These are phyloP conservation scores for Dentipellis fragilis DNA, from an alignment of 768 basidiomycete genomes.

Conservation along the genomic window DNA sequence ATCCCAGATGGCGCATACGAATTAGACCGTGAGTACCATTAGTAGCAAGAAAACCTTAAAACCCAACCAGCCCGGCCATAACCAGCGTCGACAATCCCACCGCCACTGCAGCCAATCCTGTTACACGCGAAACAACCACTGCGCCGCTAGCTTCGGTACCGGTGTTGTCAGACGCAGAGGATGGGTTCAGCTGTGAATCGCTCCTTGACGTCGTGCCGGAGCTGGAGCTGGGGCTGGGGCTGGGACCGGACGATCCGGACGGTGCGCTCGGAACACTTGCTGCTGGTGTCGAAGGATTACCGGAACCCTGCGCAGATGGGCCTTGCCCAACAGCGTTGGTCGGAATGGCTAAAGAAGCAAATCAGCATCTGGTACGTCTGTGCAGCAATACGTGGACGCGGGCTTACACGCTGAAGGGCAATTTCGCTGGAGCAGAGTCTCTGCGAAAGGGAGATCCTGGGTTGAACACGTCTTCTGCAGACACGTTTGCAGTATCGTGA, in stretches of 20 bases:
- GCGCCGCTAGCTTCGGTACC: neutral
- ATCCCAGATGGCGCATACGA: too few relatives aligned
- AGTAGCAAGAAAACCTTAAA: neutral
- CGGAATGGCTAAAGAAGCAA: neutral
- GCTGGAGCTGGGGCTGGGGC: neutral
- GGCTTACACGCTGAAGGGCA: neutral
- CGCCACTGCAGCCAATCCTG: neutral
- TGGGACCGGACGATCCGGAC: neutral
- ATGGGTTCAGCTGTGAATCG: neutral
- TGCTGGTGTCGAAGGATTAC: neutral
- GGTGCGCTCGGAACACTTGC: neutral
- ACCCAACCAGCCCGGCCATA: neutral
- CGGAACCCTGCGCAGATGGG: neutral
- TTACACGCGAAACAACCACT: neutral
- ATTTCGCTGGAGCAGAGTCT: neutral
- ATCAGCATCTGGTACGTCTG: neutral
- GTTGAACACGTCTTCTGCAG: neutral
- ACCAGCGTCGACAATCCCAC: neutral
- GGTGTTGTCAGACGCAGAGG: neutral
- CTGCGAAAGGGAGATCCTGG: neutral
- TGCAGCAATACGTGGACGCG: neutral
- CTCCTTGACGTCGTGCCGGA: too few relatives aligned
- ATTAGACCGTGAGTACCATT: too few relatives aligned
- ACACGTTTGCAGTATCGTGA: neutral
- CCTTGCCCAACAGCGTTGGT: neutral